Evolutionary conservation across 75 land plant genomes (phyloP).

Genomic region (Larix kaempferi): DNA sequence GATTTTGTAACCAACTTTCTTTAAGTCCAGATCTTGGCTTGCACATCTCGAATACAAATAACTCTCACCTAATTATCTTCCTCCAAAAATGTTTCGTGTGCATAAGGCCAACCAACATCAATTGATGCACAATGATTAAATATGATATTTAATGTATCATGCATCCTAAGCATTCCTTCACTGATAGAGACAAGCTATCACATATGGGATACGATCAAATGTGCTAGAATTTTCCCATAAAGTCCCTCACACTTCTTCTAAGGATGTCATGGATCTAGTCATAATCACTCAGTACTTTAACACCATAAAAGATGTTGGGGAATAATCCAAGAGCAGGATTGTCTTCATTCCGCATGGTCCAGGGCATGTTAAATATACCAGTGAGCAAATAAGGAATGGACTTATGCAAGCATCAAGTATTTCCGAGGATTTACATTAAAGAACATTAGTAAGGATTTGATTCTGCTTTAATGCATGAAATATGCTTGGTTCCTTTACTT

Average conservation of each 20-base stretch:
- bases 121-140: too few relatives aligned
- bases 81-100: too few relatives aligned
- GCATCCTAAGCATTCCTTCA: too few relatives aligned
- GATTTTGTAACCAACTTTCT: too few relatives aligned
- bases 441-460: background rate
- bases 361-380: conserved; percentile 78
- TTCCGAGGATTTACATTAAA: background rate
- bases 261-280: conserved; percentile 94
- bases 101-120: too few relatives aligned
- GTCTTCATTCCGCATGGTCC: conserved; percentile 92
- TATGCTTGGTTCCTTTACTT: background rate
- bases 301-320: conserved; percentile 87
- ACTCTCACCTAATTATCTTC: too few relatives aligned
- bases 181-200: conserved; percentile 91
- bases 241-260: conserved; percentile 73
- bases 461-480: background rate
- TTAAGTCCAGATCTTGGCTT: too few relatives aligned
- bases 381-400: conserved; percentile 80
- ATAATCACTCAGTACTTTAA: conserved; percentile 94
- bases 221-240: conserved; percentile 77
- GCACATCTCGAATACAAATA: too few relatives aligned
- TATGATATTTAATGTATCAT: too few relatives aligned
- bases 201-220: conserved; percentile 87
- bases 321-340: conserved; percentile 73
- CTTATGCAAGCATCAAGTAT: conserved; percentile 56